Evolutionary conservation across 441 rosid species (phyloP), one percentile per base, ranked within the genome.

Genomic region (Populus trichocarpa): DNA sequence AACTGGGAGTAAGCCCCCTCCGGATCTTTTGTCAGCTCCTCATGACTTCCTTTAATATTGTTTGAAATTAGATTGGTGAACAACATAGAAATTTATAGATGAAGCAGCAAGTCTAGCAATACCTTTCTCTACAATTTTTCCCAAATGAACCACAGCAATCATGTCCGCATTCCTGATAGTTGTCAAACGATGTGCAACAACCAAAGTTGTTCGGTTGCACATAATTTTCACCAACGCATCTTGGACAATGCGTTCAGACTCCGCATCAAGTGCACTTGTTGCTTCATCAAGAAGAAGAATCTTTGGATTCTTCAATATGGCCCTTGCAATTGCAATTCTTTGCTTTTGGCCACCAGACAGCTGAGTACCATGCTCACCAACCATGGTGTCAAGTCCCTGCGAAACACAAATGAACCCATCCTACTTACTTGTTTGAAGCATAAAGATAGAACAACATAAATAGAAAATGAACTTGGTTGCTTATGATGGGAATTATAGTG

Each of bases 351-450:
- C 95, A 10, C 95, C 88, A 61, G 95, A 90, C 72, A 93, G 77
- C 68, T 89, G 93, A 75, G 87, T 89, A 67, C 95, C 98, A 72
- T 89, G 95, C 78, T 93, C 98, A 2, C 98, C 95, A 0, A 90
- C 97, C 93, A 85, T 89, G 3, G 98, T 92, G 68, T 89, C 88
- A 42, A 93, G 85, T 26, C 95, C 95, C 94, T 91, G 70, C 73
- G 59, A 20, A 68, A 76, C 6, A 40, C 59, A 16, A 66, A 59
- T 5, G 30, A 22, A 65, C 2, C 16, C 46, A 22, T 59, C 26
- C 35, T 23, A 42, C 53, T 79, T 42, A 67, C 35, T 40, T 10
- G 8, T 63, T 71, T 57, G 32, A 67, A 67, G 33, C 35, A n/a
- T 1, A 16, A 2, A 8, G 4, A 26, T 35, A 9, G 33, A 73